phyloP scores from a whole-genome alignment of 768 basidiomycete genomes.

The Pulveroboletus sp. region DNA sequence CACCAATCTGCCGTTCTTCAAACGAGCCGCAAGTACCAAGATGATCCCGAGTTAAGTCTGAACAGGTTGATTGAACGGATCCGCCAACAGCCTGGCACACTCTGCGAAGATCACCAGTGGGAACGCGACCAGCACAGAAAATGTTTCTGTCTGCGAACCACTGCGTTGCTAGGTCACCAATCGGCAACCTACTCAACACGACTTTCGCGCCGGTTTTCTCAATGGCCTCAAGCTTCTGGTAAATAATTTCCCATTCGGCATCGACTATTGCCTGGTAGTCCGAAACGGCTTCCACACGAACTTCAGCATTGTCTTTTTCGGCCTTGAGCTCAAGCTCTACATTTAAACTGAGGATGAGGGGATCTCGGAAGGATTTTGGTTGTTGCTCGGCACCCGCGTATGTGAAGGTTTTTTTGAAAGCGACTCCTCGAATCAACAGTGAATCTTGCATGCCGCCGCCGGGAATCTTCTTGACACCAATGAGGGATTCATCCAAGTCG shows the following conservation, averaged over 20 bases:
- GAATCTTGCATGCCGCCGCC: constrained; percentile 99
- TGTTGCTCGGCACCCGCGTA: constrained; percentile 99
- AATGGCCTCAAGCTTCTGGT: constrained; percentile 93
- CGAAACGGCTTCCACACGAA: constrained; percentile 92
- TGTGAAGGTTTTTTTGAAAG: constrained; percentile 99
- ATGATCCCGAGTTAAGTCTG: constrained; percentile 85
- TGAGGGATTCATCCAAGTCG: constrained; percentile 91
- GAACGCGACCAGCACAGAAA: constrained; percentile 97
- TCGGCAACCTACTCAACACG: constrained; percentile 95
- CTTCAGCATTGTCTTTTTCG: constrained; percentile 98
- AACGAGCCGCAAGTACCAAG: constrained; percentile 91
- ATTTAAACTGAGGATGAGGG: constrained; percentile 90
- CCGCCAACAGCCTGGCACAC: constrained; percentile 97
- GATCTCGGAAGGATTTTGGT: constrained; percentile 85
- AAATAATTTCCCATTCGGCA: constrained; percentile 99
- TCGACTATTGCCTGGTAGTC: constrained; percentile 99
- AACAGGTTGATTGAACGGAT: constrained; percentile 90
- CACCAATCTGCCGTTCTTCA: constrained; percentile 93
- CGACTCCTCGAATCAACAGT: constrained; percentile 80
- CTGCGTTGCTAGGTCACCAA: constrained; percentile 97
- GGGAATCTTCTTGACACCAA: constrained; percentile 96
- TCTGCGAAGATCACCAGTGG: constrained; percentile 82
- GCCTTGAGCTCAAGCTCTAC: constrained; percentile 99
- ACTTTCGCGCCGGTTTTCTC: constrained; percentile 96
- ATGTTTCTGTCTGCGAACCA: constrained; percentile 99